Evolutionary conservation across 305 asterid species (phyloP), one percentile per base, ranked within the genome.

Genomic region (Ruellia speciosa): DNA sequence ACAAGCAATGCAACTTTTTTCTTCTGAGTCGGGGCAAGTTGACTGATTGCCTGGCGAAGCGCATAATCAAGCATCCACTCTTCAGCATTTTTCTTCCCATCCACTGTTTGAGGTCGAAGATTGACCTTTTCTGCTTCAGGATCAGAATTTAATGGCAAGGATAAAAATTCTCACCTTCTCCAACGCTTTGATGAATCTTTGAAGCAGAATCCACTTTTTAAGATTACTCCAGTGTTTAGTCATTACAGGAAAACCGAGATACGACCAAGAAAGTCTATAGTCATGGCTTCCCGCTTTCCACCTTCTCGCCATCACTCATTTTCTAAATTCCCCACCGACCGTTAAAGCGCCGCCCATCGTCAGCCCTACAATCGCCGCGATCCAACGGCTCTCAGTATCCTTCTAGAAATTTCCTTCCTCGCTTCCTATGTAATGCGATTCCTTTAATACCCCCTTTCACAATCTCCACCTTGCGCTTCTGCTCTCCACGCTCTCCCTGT

Each of bases 21-120:
- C 75, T 85, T 89, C 75, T 92, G 95, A 68, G 87, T 84, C 0
- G 99, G 99, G 63, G 86, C 94, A 13, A 92, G 95, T 75, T 88
- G 79, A 58, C 76, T 49, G 58, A 92, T 82, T 12, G 88, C 99
- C 72, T 79, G 94, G 63, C 80, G 90, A 76, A 92, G 86, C 13
- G 99, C 97, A 14, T 82, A 89, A 64, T 88, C 99, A 59, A 92
- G 94, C 99, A 92, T 92, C 99, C 99, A 92, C 43, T 88, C 90
- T 51, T 92, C 96, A 20, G 81, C 64, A 28, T 35, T 84, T 64
- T 78, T 92, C 84, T 72, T 86, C 68, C 66, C 90, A 10, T 79
- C 97, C 43, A 61, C 77, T 3, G 76, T 73, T 68, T 74, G 97
- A 60, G 54, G 81, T 37, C 90, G 80, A 31, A 86, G 72, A 50